phyloP scores from a whole-genome alignment of 2,329 filamentous ascomycete species.

The Metarhizium sp. region DNA sequence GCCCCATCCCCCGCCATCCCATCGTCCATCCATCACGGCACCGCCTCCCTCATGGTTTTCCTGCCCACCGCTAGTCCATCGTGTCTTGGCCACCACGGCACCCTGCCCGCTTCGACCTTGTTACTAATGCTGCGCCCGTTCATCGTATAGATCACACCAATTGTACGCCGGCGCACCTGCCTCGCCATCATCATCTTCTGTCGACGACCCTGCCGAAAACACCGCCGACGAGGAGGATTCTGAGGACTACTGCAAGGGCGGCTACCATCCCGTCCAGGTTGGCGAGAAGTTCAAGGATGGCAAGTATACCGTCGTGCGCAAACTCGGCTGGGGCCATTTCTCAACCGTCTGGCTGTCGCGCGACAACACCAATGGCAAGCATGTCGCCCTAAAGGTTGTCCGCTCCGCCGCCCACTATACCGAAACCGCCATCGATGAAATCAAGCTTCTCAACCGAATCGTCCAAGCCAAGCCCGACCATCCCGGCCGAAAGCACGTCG shows the following conservation, averaged over 20 bases:
- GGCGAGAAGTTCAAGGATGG: constrained; percentile 97
- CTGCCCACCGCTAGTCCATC: constrained; percentile 2
- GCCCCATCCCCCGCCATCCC: neutral
- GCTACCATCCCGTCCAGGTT: constrained; percentile 89
- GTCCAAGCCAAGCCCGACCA: constrained; percentile 92
- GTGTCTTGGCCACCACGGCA: neutral
- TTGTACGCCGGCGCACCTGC: constrained; percentile 51
- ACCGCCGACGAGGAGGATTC: constrained; percentile 98
- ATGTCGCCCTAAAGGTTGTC: constrained; percentile 96
- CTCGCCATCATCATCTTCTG: constrained; percentile 70
- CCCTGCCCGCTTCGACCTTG: constrained; percentile 10
- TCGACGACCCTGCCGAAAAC: constrained; percentile 78
- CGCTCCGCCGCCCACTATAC: constrained; percentile 97
- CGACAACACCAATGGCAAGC: constrained; percentile 82
- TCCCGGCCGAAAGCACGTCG: constrained; percentile 88
- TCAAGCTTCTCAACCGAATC: constrained; percentile 95
- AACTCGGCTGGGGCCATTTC: constrained; percentile 97
- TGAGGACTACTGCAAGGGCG: constrained; percentile 98
- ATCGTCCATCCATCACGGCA: constrained; percentile 1
- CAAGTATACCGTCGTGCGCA: constrained; percentile 91
- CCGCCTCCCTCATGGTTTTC: neutral
- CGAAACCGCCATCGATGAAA: constrained; percentile 97
- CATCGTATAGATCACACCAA: constrained; percentile 39
- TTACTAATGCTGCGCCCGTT: constrained; percentile 4
- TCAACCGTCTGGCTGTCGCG: constrained; percentile 85